A percentile compares a stretch with the other conserved stretches of the same genome.
Evolutionary conservation across 192 early-diverging fungal species (phyloP).

Genomic region (Linnemannia schmuckeri): DNA sequence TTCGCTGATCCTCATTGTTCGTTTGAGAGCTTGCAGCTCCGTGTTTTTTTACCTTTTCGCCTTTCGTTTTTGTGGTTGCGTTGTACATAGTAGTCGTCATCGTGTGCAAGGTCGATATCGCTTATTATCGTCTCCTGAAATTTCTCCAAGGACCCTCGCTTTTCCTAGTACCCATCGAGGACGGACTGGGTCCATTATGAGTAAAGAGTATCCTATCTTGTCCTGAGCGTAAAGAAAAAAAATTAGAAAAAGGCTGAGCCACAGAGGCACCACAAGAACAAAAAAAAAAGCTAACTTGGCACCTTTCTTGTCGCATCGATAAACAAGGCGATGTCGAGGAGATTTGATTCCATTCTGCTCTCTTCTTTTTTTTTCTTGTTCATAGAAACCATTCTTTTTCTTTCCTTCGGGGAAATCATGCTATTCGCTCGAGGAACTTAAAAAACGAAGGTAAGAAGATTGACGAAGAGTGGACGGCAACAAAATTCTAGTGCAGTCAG

Average conservation of each 20-base stretch:
- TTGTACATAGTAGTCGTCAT: too few relatives aligned
- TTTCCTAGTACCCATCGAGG: background rate
- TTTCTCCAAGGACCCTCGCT: background rate
- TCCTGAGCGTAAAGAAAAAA: conserved; percentile 2
- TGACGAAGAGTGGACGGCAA: too few relatives aligned
- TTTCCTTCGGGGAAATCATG: background rate
- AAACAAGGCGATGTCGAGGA: background rate
- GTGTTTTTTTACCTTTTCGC: background rate
- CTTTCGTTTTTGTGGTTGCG: background rate
- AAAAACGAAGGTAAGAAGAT: too few relatives aligned
- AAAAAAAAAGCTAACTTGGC: too few relatives aligned
- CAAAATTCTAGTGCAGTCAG: background rate
- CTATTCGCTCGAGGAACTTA: too few relatives aligned
- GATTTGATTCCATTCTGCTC: background rate
- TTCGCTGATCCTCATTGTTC: background rate
- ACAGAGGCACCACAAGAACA: background rate
- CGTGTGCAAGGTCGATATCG: background rate
- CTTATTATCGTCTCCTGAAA: conserved; percentile 4
- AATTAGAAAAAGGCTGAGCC: background rate
- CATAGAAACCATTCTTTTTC: background rate
- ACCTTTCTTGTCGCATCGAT: too few relatives aligned
- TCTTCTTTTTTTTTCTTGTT: background rate
- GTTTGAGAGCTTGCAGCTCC: background rate
- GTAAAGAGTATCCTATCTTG: conserved; percentile 12
- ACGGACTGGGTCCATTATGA: background rate